Conservation (phyloP, 2,329 filamentous ascomycete species). For the Penicillium sp. region DNA sequence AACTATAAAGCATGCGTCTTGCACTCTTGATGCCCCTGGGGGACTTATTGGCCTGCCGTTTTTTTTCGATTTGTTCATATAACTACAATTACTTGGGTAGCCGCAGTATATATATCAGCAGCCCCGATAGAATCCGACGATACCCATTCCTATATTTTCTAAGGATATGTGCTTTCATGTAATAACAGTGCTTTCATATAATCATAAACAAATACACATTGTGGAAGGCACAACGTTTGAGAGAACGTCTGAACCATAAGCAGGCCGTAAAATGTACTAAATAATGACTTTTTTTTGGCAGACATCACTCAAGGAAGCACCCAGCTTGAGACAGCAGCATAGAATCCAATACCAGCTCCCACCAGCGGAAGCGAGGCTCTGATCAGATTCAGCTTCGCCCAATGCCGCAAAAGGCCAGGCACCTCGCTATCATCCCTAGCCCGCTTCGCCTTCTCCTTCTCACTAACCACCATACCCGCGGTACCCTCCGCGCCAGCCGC, state of each 20-base stretch:
- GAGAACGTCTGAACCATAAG: too few species aligned
- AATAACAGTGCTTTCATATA: background rate
- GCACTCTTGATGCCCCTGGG: background rate
- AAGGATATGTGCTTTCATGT: background rate
- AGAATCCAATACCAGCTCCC: conserved; percentile 28
- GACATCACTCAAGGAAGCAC: conserved; percentile 1
- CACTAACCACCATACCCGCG: conserved; percentile 17
- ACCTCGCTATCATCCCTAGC: conserved; percentile 22
- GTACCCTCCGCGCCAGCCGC: conserved; percentile 23
- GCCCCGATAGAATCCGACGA: conserved; percentile 12
- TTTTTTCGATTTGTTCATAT: conserved; percentile 7
- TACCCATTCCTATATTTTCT: conserved; percentile 10
- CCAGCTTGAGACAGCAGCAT: conserved; percentile 13
- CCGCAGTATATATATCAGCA: background rate
- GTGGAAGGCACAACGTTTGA: too few species aligned
- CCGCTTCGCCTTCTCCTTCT: conserved; percentile 20
- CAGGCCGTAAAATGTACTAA: background rate
- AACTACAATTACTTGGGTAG: conserved; percentile 1
- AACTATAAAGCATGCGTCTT: background rate
- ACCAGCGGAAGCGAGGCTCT: conserved; percentile 25
- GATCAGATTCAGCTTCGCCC: conserved; percentile 25
- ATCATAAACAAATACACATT: background rate
- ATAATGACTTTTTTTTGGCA: background rate
- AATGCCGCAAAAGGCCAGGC: conserved; percentile 19
- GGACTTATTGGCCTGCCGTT: background rate